Percentiles rank a stretch among this genome's conserved stretches.
Conservation (phyloP, 441 rosid species). For the Pelargonium cotyledonis region DNA sequence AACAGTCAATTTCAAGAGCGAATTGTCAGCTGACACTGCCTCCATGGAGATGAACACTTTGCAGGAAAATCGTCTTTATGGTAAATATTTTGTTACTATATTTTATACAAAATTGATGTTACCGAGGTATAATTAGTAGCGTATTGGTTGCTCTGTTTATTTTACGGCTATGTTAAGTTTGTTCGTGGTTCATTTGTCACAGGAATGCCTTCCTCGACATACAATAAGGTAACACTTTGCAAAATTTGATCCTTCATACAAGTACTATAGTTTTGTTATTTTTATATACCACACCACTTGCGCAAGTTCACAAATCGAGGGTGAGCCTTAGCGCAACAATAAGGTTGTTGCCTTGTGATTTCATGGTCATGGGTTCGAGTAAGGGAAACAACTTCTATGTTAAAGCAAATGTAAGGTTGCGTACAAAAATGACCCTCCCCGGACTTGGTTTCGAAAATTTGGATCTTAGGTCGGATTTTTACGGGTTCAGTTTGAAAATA, state of each 20-base stretch:
- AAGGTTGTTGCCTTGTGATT: too few relatives aligned
- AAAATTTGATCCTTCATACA: not conserved
- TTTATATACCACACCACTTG: not conserved
- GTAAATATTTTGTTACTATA: constrained; percentile 26
- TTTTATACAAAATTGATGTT: not conserved
- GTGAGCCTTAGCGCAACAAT: too few relatives aligned
- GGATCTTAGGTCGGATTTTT: too few relatives aligned
- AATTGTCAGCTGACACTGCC: constrained; percentile 68
- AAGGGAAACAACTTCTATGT: too few relatives aligned
- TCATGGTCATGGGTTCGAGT: too few relatives aligned
- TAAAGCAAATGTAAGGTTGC: too few relatives aligned
- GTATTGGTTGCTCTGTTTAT: not conserved
- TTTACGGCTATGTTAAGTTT: constrained; percentile 11
- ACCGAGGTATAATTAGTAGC: not conserved
- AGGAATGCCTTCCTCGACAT: constrained; percentile 43
- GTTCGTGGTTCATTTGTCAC: constrained; percentile 29
- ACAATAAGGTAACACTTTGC: constrained; percentile 41
- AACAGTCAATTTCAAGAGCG: constrained; percentile 32
- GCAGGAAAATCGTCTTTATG: constrained; percentile 31
- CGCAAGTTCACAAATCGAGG: too few relatives aligned
- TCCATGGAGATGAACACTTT: constrained; percentile 56
- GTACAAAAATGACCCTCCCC: too few relatives aligned
- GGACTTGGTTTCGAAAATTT: too few relatives aligned
- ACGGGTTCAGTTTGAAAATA: too few relatives aligned
- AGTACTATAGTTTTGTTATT: not conserved